These are phyloP conservation scores for Trichosanthes cucumerina DNA, from an alignment of 306 rosid genomes.

Conservation along the genomic window DNA sequence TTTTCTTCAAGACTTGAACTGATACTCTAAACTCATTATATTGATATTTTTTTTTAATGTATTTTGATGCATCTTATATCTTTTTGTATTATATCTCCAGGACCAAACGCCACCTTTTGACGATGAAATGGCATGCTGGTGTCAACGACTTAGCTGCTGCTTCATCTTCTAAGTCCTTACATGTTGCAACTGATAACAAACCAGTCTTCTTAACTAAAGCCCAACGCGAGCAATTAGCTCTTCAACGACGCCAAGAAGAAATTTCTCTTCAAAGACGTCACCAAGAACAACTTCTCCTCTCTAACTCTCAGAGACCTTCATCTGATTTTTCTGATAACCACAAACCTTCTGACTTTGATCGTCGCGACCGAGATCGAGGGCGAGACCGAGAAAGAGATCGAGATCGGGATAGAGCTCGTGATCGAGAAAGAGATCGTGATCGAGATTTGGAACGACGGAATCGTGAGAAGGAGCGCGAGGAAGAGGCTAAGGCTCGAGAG, in stretches of 20 bases:
- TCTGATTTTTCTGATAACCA: conserved; percentile 15
- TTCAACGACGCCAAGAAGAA: conserved; percentile 65
- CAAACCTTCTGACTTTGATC: conserved; percentile 42
- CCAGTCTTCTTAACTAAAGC: conserved; percentile 70
- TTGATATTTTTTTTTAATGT: not conserved
- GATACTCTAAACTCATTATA: not conserved
- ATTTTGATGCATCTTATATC: not conserved
- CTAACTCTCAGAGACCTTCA: conserved; percentile 23
- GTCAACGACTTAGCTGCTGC: not conserved
- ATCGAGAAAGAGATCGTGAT: conserved; percentile 30
- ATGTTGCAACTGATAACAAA: conserved; percentile 9
- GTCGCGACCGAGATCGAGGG: conserved; percentile 46
- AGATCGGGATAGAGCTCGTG: conserved; percentile 26
- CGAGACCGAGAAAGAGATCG: conserved; percentile 23
- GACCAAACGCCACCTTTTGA: not conserved
- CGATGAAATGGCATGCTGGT: not conserved
- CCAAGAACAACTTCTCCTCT: conserved; percentile 35
- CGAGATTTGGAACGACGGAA: conserved; percentile 44
- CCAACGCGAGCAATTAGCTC: conserved; percentile 62
- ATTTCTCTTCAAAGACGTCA: conserved; percentile 38
- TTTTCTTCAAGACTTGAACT: not conserved
- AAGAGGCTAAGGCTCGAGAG: conserved; percentile 50
- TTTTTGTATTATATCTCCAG: not conserved
- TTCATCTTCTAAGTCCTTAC: not conserved
- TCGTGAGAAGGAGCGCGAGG: conserved; percentile 67